Evolutionary conservation across 208 protist species (phyloP).

Genomic region (Wallacemonas collosoma): DNA sequence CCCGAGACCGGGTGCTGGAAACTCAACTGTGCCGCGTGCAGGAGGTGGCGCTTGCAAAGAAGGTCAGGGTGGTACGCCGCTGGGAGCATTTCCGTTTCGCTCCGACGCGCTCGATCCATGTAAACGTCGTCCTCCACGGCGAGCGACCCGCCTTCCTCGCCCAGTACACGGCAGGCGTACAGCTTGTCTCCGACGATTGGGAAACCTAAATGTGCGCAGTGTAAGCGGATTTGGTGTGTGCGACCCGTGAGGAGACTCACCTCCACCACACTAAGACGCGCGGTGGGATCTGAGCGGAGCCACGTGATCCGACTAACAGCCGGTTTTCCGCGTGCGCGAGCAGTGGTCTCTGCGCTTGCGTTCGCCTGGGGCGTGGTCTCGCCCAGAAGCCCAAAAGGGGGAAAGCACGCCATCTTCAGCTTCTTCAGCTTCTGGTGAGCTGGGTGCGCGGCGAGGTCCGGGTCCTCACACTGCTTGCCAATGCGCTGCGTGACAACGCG

Average conservation of each 20-base stretch:
- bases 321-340: conserved; percentile 28
- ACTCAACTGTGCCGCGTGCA: conserved; percentile 56
- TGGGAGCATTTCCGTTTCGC: conserved; percentile 9
- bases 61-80: conserved; percentile 18
- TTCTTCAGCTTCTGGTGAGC: conserved; percentile 64
- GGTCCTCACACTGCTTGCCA: conserved; percentile 43
- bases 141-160: conserved; percentile 25
- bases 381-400: not conserved
- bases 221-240: conserved; percentile 83
- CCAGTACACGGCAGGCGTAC: conserved; percentile 57
- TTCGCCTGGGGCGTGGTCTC: no score
- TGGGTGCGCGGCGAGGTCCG: not conserved
- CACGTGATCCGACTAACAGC: conserved; percentile 62
- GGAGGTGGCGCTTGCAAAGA: conserved; percentile 56
- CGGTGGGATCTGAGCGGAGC: conserved; percentile 24
- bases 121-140: conserved; percentile 73
- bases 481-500: conserved; percentile 63
- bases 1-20: conserved; percentile 48
- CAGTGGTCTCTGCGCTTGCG: not conserved
- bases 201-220: conserved; percentile 64
- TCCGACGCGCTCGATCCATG: conserved; percentile 43
- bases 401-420: conserved; percentile 79
- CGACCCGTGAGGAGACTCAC: conserved; percentile 71
- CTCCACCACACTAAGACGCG: conserved; percentile 55
- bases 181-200: conserved; percentile 85